These are phyloP conservation scores for Physcia stellaris DNA, from an alignment of 495 filamentous ascomycete genomes.

Conservation along the genomic window DNA sequence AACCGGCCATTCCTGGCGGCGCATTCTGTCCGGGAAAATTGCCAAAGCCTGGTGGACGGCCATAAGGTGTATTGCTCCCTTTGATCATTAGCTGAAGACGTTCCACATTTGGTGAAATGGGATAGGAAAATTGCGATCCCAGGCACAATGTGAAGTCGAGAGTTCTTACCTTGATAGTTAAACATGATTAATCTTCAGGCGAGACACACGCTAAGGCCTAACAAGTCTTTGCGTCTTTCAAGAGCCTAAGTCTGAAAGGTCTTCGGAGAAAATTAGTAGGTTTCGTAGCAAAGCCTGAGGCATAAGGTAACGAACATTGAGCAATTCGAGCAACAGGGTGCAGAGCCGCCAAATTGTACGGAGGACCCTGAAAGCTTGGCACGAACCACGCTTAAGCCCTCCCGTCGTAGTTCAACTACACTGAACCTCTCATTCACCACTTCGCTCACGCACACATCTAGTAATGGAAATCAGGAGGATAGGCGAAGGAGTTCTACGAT, in stretches of 20 bases:
- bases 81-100: not conserved
- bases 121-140: not conserved
- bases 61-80: slow-evolving; percentile 42
- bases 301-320: no score
- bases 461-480: slow-evolving; percentile 28
- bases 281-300: no score
- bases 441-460: not conserved
- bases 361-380: no score
- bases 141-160: not conserved
- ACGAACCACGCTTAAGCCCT: no score
- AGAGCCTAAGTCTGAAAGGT: not conserved
- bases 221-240: not conserved
- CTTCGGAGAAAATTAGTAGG: not conserved
- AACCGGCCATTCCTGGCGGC: slow-evolving; percentile 54
- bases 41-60: slow-evolving; percentile 57
- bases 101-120: not conserved
- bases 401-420: not conserved
- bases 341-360: no score
- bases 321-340: no score
- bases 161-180: slow-evolving; percentile 63
- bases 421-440: not conserved
- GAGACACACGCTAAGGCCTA: not conserved
- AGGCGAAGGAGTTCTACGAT: slow-evolving; percentile 18
- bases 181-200: slow-evolving; percentile 35
- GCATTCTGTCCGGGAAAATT: slow-evolving; percentile 49